Evolutionary conservation across 2,329 filamentous ascomycete species (phyloP).

Genomic region (Graphiopsis chlorocephala): DNA sequence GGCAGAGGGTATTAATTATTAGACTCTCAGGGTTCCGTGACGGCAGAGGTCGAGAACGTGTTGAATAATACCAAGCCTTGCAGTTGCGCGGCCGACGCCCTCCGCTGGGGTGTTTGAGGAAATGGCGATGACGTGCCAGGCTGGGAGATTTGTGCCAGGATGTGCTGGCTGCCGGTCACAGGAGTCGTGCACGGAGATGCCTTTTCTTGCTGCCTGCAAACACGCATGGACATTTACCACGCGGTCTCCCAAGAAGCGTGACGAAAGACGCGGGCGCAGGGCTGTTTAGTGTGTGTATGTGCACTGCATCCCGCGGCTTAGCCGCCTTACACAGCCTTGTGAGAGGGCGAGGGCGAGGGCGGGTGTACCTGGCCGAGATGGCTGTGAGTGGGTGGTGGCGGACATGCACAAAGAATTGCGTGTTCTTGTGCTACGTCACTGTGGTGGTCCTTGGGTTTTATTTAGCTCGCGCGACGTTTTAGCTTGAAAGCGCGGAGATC

Average conservation of each 20-base stretch:
- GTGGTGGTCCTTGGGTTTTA: not conserved
- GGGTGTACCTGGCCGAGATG: not conserved
- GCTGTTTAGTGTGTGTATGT: not conserved
- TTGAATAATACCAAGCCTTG: not conserved
- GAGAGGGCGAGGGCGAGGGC: not conserved
- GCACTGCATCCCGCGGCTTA: not conserved
- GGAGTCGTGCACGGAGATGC: not conserved
- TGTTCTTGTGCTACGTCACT: not conserved
- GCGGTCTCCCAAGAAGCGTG: not conserved
- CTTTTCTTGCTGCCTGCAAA: not conserved
- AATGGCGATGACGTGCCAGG: not conserved
- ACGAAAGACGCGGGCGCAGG: not conserved
- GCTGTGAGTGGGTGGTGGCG: not conserved
- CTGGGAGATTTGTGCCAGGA: not conserved
- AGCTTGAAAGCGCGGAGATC: not conserved
- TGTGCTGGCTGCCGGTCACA: not conserved
- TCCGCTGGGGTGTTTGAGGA: not conserved
- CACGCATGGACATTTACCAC: not conserved
- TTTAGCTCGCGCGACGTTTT: not conserved
- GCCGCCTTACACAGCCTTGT: slow-evolving; percentile 1
- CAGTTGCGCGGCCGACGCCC: not conserved
- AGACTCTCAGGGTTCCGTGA: not conserved
- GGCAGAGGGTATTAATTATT: not conserved
- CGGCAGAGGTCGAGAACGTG: not conserved
- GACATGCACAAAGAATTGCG: not conserved